phyloP scores from a whole-genome alignment of 495 filamentous ascomycete species.

The Talaromyces trachyspermus region DNA sequence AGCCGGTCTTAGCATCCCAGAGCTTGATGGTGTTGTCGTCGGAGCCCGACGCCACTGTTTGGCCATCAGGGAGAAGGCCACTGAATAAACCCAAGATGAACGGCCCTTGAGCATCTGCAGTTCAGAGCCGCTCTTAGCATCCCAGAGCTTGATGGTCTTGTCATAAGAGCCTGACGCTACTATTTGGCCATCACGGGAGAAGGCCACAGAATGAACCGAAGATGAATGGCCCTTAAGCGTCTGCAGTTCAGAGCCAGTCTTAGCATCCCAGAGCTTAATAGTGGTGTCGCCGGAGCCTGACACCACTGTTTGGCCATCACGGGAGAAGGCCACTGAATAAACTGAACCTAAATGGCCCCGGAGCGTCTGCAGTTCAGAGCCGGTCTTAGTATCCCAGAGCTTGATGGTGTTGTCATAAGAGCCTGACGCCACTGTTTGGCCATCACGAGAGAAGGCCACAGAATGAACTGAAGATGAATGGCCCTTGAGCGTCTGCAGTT shows the following conservation, averaged over 20 bases:
- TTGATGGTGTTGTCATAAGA: constrained; percentile 16
- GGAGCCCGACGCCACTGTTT: constrained; percentile 10
- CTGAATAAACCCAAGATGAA: constrained; percentile 5
- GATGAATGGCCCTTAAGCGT: too few species aligned
- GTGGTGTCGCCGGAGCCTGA: too few species aligned
- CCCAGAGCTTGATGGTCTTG: constrained; percentile 25
- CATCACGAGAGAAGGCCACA: constrained; percentile 13
- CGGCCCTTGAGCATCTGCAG: constrained; percentile 11
- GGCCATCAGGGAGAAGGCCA: constrained; percentile 12
- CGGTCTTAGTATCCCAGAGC: constrained; percentile 25
- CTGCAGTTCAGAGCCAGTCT: too few species aligned
- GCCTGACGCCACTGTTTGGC: constrained; percentile 8
- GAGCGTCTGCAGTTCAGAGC: constrained; percentile 9
- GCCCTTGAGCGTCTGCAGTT: too few species aligned
- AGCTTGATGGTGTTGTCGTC: constrained; percentile 20
- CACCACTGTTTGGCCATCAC: constrained; percentile 5
- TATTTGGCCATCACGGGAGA: too few species aligned
- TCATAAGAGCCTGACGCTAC: constrained; percentile 16
- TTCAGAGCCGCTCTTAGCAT: constrained; percentile 4
- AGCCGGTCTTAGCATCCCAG: constrained; percentile 22
- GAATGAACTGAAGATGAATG: constrained; percentile 9
- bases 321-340: constrained; percentile 7
- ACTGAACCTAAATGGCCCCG: constrained; percentile 7
- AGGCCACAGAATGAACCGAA: too few species aligned
- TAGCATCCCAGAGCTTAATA: too few species aligned